Conservation (phyloP, 2,329 filamentous ascomycete species). For the Polychaeton citri region DNA sequence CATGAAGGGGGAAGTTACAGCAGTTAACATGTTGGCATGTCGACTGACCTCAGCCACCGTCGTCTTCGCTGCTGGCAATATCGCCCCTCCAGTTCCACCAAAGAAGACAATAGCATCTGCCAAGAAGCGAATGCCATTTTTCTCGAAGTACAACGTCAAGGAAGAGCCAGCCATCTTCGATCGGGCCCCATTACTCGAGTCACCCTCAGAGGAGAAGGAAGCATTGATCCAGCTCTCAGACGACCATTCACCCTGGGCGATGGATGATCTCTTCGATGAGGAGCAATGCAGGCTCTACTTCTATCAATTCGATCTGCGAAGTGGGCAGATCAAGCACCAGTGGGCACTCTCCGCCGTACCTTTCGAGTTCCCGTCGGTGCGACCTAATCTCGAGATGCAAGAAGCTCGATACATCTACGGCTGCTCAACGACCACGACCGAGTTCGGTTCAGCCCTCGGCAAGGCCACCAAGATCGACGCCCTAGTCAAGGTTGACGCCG, state of each 20-base stretch:
- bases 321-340: constrained; percentile 40
- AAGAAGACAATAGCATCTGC: constrained; percentile 18
- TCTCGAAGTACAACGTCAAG: constrained; percentile 29
- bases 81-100: constrained; percentile 34
- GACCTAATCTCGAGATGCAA: constrained; percentile 42
- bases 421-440: constrained; percentile 45
- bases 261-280: constrained; percentile 31
- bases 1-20: constrained; percentile 19
- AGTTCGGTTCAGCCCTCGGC: constrained; percentile 48
- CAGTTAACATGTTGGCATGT: constrained; percentile 53
- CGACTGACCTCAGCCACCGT: constrained; percentile 52
- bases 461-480: constrained; percentile 54
- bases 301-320: constrained; percentile 44
- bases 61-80: constrained; percentile 51
- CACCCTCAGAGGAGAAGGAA: constrained; percentile 15
- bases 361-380: constrained; percentile 54
- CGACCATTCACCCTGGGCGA: constrained; percentile 3
- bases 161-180: constrained; percentile 12
- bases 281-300: constrained; percentile 60
- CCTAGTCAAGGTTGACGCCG: constrained; percentile 48
- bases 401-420: constrained; percentile 51
- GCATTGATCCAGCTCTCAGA: constrained; percentile 10
- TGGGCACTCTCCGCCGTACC: constrained; percentile 52
- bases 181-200: constrained; percentile 10
- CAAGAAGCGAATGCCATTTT: constrained; percentile 31